phyloP scores from a whole-genome alignment of 2,329 filamentous ascomycete genomes.

The Albophoma yamanashiensis region DNA sequence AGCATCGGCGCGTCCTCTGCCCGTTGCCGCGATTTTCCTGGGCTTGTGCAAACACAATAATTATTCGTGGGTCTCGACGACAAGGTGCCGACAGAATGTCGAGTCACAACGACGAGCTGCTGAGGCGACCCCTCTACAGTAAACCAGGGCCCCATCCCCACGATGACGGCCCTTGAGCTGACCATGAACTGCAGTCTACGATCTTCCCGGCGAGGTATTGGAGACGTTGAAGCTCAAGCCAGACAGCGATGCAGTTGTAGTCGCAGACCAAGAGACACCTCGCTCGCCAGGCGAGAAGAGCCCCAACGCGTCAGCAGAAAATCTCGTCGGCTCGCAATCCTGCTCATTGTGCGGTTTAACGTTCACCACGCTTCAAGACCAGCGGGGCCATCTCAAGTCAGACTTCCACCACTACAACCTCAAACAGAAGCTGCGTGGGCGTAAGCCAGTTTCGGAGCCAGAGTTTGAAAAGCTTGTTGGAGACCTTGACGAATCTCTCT shows the following conservation, averaged over 20 bases:
- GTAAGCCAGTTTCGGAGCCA: conserved; percentile 58
- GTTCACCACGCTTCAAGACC: conserved; percentile 66
- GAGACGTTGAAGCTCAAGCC: conserved; percentile 46
- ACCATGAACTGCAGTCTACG: conserved; percentile 54
- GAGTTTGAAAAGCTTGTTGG: conserved; percentile 84
- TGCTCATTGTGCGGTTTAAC: conserved; percentile 70
- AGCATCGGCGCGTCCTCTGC: neutral
- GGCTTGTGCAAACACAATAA: neutral
- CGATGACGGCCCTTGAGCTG: neutral
- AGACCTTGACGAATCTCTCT: conserved; percentile 82
- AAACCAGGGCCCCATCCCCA: conserved; percentile 4
- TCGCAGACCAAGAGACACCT: conserved; percentile 10
- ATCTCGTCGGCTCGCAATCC: conserved; percentile 52
- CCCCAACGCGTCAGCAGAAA: conserved; percentile 17
- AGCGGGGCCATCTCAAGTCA: conserved; percentile 76
- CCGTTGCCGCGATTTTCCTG: neutral
- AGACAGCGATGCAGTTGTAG: conserved; percentile 16
- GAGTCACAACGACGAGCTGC: conserved; percentile 26
- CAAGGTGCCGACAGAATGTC: conserved; percentile 11
- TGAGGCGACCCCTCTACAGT: conserved; percentile 43
- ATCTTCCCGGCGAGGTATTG: conserved; percentile 67
- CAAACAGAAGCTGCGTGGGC: conserved; percentile 76
- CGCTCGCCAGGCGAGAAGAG: conserved; percentile 12
- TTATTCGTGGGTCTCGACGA: neutral
- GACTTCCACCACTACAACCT: conserved; percentile 92